Evolutionary conservation across 1,284 basidiomycete genomes (phyloP).

Genomic region (Cutaneotrichosporon curvatum): DNA sequence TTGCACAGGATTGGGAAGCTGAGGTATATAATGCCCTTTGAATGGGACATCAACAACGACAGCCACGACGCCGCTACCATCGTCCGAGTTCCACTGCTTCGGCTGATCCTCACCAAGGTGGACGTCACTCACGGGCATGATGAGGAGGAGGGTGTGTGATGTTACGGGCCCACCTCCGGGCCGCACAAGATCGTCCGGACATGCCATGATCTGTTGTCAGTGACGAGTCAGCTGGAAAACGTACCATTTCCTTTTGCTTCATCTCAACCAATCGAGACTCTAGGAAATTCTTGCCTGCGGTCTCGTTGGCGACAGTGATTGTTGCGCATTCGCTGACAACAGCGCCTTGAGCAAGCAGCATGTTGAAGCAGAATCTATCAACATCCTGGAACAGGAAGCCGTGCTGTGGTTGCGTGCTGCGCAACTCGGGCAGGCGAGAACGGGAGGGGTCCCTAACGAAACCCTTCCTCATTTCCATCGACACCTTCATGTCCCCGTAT

Average conservation of each 20-base stretch:
- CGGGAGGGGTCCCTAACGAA: not conserved
- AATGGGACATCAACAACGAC: conserved; percentile 20
- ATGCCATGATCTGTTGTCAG: conserved; percentile 15
- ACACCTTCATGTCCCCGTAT: no score
- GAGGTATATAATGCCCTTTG: not conserved
- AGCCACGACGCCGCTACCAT: conserved; percentile 8
- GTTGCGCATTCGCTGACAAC: conserved; percentile 13
- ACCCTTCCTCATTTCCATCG: no score
- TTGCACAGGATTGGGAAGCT: conserved; percentile 24
- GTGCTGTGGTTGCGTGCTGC: not conserved
- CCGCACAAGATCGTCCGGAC: conserved; percentile 13
- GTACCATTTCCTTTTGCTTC: not conserved
- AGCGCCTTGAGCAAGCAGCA: conserved; percentile 9
- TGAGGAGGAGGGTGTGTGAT: conserved; percentile 18
- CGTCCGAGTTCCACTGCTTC: no score
- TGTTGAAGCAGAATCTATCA: not conserved
- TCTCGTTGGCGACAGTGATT: no score
- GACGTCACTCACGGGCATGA: no score
- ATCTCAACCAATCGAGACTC: no score
- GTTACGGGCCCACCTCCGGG: not conserved
- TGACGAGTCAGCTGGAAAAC: no score
- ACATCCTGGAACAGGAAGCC: not conserved
- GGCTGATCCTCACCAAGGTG: no score
- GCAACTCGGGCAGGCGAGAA: not conserved
- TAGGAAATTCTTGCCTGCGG: no score